Evolutionary conservation across 108 stramenopile species (phyloP), one percentile per base, ranked within the genome.

Genomic region (Aurantiochytrium sp.): DNA sequence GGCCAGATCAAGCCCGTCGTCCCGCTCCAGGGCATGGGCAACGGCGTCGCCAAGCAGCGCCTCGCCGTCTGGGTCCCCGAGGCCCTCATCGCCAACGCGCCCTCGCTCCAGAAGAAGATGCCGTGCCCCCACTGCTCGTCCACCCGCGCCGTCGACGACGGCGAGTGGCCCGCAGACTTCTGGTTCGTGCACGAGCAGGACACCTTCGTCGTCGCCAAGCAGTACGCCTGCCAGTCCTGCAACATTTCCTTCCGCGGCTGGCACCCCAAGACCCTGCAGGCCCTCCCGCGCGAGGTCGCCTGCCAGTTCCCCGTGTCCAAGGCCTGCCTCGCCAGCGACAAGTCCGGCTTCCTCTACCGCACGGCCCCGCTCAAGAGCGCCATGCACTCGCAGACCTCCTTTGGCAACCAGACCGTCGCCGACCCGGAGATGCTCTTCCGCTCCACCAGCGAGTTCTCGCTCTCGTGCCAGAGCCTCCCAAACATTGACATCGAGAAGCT

Each of bases 1-100:
- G 55, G 55, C 10, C 55, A 59, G 32, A 32, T 59, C 8, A 27
- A 59, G 55, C 10, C 55, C 32, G 22, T n/a, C 32, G 55, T 59
- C 31, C 55, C 55, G 55, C 55, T 59, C 55, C 55, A 59, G 55
- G 55, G 55, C 55, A 59, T 59, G 55, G 55, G 55, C 55, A 59
- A 59, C 55, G 55, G 55, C 32, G 32, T 59, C 31, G 10, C 31
- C 55, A 59, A 59, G 31, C 55, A 59, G 22, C 4, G 4, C 10
- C 55, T 59, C 55, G 6, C 32, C 55, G 32, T 59, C 8, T 59
- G 55, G 55, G 21, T 59, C 32, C 55, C 55, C 32, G 55, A 59
- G 55, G 22, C 55, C 31, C 55, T 59, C 32, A 12, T 59, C 32
- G 32, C 22, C 55, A 50, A 50, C 50, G 17, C 55, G 8, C 5